phyloP scores from a whole-genome alignment of 345 rosid species.

The Cardiospermum halicacabum region DNA sequence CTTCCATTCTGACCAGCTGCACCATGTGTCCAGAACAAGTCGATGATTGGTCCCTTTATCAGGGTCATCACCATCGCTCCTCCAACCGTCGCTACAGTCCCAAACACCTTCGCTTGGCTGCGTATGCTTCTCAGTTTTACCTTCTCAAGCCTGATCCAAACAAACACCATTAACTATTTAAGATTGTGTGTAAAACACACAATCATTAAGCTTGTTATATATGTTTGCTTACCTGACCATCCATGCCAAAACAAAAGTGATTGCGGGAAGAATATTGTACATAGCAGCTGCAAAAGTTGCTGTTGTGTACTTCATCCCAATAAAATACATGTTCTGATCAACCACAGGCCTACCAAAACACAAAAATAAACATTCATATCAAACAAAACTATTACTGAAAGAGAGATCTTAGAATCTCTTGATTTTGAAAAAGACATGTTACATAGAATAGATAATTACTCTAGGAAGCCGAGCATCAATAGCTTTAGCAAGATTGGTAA shows the following conservation, averaged over 20 bases:
- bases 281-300: slow-evolving; percentile 87
- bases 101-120: slow-evolving; percentile 63
- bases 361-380: background rate
- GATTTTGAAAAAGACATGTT: no score
- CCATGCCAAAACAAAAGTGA: slow-evolving; percentile 74
- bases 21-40: slow-evolving; percentile 53
- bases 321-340: slow-evolving; percentile 67
- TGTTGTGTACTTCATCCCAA: slow-evolving; percentile 79
- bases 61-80: slow-evolving; percentile 96
- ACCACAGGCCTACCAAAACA: slow-evolving; percentile 64
- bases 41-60: slow-evolving; percentile 55
- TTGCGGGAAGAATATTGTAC: slow-evolving; percentile 80
- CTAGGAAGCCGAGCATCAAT: slow-evolving; percentile 56
- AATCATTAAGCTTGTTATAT: no score
- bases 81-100: slow-evolving; percentile 70
- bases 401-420: background rate
- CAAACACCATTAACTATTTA: background rate
- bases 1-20: slow-evolving; percentile 26
- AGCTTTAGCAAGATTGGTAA: slow-evolving; percentile 53
- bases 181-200: no score
- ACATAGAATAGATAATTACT: slow-evolving; percentile 35
- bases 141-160: slow-evolving; percentile 51
- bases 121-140: slow-evolving; percentile 43
- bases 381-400: background rate
- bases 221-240: slow-evolving; percentile 42